phyloP scores from a whole-genome alignment of 2,329 filamentous ascomycete genomes.

The Penicillium sp. region DNA sequence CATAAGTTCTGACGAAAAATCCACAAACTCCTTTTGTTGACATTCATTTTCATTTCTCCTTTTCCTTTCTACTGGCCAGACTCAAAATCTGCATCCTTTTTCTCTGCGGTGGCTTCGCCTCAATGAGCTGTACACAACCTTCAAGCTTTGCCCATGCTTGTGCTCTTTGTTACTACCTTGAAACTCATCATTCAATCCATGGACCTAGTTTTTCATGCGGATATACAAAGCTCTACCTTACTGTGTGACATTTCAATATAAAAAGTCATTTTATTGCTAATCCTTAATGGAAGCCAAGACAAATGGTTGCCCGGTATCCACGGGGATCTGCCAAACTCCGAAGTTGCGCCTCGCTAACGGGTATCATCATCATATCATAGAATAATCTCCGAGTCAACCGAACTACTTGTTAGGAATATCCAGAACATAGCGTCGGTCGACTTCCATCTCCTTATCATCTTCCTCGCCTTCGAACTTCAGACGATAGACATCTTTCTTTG shows the following conservation, averaged over 20 bases:
- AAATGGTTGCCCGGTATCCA: not conserved
- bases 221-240: not conserved
- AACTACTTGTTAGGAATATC: constrained; percentile 61
- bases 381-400: constrained; percentile 7
- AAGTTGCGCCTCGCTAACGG: constrained; percentile 28
- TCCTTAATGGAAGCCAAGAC: not conserved
- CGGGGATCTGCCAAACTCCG: constrained; percentile 1
- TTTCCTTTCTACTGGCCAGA: no score
- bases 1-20: no score
- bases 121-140: no score
- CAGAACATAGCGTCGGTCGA: constrained; percentile 73
- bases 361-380: constrained; percentile 29
- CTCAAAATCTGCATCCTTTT: no score
- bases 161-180: no score
- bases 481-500: constrained; percentile 53
- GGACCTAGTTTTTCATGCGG: not conserved
- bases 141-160: no score
- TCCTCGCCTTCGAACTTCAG: constrained; percentile 80
- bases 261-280: not conserved
- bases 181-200: no score
- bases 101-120: no score
- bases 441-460: constrained; percentile 70
- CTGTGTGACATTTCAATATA: not conserved
- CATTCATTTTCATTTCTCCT: no score
- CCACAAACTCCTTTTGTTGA: no score